Conservation (phyloP, 768 basidiomycete species). For the Leccinum subgranulosum region DNA sequence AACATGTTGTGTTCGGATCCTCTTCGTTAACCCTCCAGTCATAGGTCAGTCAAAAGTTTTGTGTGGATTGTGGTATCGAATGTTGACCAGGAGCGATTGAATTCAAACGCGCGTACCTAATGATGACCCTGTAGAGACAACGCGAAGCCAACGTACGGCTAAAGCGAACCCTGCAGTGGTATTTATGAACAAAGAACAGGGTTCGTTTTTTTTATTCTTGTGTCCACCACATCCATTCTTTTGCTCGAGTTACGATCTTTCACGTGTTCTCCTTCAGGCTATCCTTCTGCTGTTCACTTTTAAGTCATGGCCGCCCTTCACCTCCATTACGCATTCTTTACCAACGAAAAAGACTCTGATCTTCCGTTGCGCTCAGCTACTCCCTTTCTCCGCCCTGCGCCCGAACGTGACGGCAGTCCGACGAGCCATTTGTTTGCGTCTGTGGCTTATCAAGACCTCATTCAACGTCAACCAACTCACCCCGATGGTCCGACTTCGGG, state of each 20-base stretch:
- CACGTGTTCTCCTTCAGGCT: slow-evolving; percentile 6
- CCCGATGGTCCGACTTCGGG: slow-evolving; percentile 34
- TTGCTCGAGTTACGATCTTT: slow-evolving; percentile 15
- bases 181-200: slow-evolving; percentile 14
- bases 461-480: slow-evolving; percentile 41
- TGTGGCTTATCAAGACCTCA: slow-evolving; percentile 35
- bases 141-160: slow-evolving; percentile 1
- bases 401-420: slow-evolving; percentile 15
- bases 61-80: not conserved
- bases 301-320: slow-evolving; percentile 55
- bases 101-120: slow-evolving; percentile 8
- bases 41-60: slow-evolving; percentile 11
- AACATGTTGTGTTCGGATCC: not conserved
- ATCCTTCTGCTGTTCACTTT: slow-evolving; percentile 14
- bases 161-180: slow-evolving; percentile 3
- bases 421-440: slow-evolving; percentile 17
- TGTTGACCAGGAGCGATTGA: not conserved
- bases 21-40: not conserved
- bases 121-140: slow-evolving; percentile 3
- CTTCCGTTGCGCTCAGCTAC: slow-evolving; percentile 19
- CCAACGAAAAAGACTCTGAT: slow-evolving; percentile 29
- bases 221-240: slow-evolving; percentile 4
- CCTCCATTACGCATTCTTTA: slow-evolving; percentile 53
- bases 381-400: slow-evolving; percentile 17
- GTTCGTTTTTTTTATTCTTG: slow-evolving; percentile 10